These are phyloP conservation scores for Crithidia mellificae DNA, from an alignment of 208 protist genomes.

Conservation along the genomic window DNA sequence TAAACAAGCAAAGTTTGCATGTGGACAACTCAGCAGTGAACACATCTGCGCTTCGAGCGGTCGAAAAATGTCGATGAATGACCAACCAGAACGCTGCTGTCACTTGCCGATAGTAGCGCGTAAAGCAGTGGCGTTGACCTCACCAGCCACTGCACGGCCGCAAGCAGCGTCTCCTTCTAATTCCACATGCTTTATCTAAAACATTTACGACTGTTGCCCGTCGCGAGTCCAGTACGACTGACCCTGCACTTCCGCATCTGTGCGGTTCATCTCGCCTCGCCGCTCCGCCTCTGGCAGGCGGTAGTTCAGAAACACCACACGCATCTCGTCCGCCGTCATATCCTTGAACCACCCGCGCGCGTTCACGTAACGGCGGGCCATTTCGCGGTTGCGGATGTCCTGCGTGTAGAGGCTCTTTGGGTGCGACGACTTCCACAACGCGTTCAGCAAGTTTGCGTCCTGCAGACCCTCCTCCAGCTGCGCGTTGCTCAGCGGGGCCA, in stretches of 20 bases:
- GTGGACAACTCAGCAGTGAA: too few relatives aligned
- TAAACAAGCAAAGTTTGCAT: too few relatives aligned
- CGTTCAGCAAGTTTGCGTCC: constrained; percentile 79
- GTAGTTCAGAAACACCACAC: constrained; percentile 76
- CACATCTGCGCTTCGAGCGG: too few relatives aligned
- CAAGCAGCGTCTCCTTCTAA: too few relatives aligned
- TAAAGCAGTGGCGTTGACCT: too few relatives aligned
- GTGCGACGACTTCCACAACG: constrained; percentile 74
- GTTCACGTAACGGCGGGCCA: constrained; percentile 72
- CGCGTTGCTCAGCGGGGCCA: constrained; percentile 55
- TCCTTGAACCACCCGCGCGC: constrained; percentile 82
- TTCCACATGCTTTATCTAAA: too few relatives aligned
- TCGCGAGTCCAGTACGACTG: constrained; percentile 59
- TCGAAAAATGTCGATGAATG: too few relatives aligned
- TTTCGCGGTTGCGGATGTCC: constrained; percentile 53
- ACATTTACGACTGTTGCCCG: constrained; percentile 1
- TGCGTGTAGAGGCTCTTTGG: constrained; percentile 56
- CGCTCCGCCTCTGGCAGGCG: constrained; percentile 52
- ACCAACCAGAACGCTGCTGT: too few relatives aligned
- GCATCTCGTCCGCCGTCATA: constrained; percentile 82
- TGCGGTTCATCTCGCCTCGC: constrained; percentile 40
- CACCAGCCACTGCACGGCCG: too few relatives aligned
- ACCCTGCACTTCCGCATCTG: constrained; percentile 23
- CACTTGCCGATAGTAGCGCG: too few relatives aligned
- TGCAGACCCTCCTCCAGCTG: constrained; percentile 79